These are phyloP conservation scores for Fraxinus latifolia DNA, from an alignment of 305 asterid genomes.

Conservation along the genomic window DNA sequence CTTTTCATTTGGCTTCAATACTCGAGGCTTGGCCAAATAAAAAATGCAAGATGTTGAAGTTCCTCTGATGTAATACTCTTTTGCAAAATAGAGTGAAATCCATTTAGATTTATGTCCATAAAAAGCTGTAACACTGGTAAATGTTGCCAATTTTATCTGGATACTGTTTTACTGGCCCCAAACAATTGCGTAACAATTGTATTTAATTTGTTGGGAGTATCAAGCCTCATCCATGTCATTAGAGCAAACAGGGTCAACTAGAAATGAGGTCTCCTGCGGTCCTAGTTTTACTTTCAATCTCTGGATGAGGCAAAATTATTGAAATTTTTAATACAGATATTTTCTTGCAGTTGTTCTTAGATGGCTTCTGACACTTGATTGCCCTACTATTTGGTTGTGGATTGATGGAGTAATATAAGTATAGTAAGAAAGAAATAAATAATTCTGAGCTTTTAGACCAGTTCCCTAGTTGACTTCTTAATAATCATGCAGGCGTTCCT, in stretches of 20 bases:
- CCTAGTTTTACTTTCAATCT: background rate
- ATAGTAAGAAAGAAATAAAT: background rate
- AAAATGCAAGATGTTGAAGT: background rate
- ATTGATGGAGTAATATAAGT: background rate
- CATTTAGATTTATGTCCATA: background rate
- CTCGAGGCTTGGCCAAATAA: background rate
- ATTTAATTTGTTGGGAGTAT: background rate
- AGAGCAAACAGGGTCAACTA: background rate
- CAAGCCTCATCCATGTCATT: background rate
- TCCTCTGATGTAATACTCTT: background rate
- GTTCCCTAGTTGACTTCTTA: background rate
- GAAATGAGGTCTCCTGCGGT: background rate
- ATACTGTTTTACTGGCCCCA: background rate
- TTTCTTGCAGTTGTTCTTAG: background rate
- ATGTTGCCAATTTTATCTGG: background rate
- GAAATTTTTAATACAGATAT: background rate
- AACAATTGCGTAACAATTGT: background rate
- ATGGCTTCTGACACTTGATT: background rate
- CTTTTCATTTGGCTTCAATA: background rate
- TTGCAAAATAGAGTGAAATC: background rate
- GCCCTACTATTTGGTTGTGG: background rate
- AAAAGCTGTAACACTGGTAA: background rate
- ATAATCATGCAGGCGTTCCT: conserved; percentile 37
- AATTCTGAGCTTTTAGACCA: background rate
- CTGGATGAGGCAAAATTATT: background rate